Conservation (phyloP, 2,329 filamentous ascomycete genomes). For the Albifimbria verrucaria region DNA sequence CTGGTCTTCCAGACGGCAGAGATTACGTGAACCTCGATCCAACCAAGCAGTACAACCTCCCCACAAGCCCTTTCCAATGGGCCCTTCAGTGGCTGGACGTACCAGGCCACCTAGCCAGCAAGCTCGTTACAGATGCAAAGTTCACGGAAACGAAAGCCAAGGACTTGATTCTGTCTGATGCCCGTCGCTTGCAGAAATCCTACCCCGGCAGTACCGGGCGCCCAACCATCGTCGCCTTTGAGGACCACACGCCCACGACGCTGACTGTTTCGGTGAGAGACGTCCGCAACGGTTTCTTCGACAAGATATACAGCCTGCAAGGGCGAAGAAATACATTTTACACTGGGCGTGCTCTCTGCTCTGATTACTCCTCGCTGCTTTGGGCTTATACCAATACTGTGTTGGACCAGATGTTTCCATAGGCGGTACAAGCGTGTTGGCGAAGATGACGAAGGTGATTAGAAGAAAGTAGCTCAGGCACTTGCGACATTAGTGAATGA, state of each 20-base stretch:
- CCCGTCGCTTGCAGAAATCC: constrained; percentile 6
- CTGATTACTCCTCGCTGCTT: constrained; percentile 20
- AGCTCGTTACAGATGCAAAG: constrained; percentile 7
- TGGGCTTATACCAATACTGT: constrained; percentile 20
- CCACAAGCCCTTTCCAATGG: constrained; percentile 4
- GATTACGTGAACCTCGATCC: neutral
- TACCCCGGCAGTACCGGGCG: neutral
- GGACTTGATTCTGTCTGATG: constrained; percentile 7
- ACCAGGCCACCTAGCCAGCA: constrained; percentile 5
- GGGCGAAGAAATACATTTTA: constrained; percentile 33
- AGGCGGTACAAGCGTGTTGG: too few relatives aligned
- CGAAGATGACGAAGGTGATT: too few relatives aligned
- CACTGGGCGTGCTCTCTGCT: constrained; percentile 21
- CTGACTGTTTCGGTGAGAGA: constrained; percentile 22
- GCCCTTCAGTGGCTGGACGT: constrained; percentile 5
- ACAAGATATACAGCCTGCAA: constrained; percentile 28
- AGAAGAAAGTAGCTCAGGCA: too few relatives aligned
- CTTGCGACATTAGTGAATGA: too few relatives aligned
- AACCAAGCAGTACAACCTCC: constrained; percentile 7
- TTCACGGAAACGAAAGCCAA: constrained; percentile 11
- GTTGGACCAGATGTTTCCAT: constrained; percentile 6
- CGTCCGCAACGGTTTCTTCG: constrained; percentile 29
- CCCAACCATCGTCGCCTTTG: constrained; percentile 25
- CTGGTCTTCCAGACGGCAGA: constrained; percentile 8
- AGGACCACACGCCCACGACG: constrained; percentile 24